Evolutionary conservation across 2,329 filamentous ascomycete species (phyloP).

Genomic region (Pestalotiopsis sp.): DNA sequence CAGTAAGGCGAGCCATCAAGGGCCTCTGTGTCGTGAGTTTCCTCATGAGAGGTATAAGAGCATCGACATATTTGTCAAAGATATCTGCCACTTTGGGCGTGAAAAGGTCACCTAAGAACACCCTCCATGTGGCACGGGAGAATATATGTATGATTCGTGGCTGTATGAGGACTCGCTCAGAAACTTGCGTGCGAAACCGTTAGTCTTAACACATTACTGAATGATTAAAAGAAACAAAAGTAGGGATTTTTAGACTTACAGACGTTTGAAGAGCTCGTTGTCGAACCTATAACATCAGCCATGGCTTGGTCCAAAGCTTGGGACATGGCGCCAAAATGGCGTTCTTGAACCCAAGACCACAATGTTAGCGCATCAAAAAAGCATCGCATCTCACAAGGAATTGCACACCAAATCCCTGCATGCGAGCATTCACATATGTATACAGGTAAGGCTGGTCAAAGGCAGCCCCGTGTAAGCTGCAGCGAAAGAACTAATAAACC

Average conservation of each 20-base stretch:
- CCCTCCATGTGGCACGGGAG: background rate
- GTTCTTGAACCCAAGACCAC: background rate
- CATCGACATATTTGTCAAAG: background rate
- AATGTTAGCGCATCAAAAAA: background rate
- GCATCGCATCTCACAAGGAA: background rate
- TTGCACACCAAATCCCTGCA: background rate
- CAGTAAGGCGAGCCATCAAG: background rate
- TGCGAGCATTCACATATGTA: background rate
- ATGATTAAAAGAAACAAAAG: background rate
- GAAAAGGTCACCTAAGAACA: background rate
- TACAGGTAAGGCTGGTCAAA: constrained; percentile 4
- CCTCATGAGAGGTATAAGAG: background rate
- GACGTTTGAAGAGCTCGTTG: background rate
- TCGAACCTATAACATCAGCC: background rate
- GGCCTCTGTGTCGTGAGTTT: background rate
- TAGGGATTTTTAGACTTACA: background rate
- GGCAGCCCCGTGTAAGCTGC: background rate
- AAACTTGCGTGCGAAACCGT: background rate
- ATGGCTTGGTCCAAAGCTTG: background rate
- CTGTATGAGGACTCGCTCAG: background rate
- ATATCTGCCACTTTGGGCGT: background rate
- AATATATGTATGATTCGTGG: background rate
- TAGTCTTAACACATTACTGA: background rate
- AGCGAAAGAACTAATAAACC: background rate
- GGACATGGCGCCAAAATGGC: background rate